Evolutionary conservation across 2,329 filamentous ascomycete species (phyloP).

Genomic region (Diaporthe sp.): DNA sequence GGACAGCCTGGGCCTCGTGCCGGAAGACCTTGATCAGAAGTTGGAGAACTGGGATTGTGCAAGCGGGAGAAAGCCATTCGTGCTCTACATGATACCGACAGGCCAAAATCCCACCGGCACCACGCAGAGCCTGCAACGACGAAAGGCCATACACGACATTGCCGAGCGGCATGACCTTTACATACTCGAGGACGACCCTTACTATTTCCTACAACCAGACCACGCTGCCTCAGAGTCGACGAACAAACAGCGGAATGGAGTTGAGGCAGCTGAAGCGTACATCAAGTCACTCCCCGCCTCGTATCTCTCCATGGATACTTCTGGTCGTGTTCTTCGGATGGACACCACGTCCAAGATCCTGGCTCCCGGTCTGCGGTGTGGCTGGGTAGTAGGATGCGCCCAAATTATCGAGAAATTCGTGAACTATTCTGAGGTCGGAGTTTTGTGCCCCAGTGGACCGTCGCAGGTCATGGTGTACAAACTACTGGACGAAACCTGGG

Average conservation of each 20-base stretch:
- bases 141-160: conserved; percentile 74
- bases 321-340: conserved; percentile 50
- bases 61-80: conserved; percentile 73
- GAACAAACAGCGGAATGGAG: background rate
- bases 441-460: conserved; percentile 45
- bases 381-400: conserved; percentile 49
- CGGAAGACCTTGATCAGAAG: conserved; percentile 72
- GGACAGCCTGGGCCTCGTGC: conserved; percentile 76
- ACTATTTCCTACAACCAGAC: conserved; percentile 79
- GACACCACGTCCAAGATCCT: conserved; percentile 52
- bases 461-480: conserved; percentile 50
- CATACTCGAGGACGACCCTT: conserved; percentile 82
- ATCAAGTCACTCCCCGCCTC: conserved; percentile 44
- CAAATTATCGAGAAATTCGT: conserved; percentile 49
- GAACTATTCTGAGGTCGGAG: conserved; percentile 45
- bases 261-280: background rate
- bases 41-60: conserved; percentile 75
- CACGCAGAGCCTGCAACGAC: conserved; percentile 71
- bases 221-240: too few species aligned
- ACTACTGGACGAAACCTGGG: conserved; percentile 50
- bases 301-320: conserved; percentile 52
- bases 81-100: conserved; percentile 80
- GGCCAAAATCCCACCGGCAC: conserved; percentile 84
- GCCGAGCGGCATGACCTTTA: conserved; percentile 79
- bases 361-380: conserved; percentile 49